phyloP scores from a whole-genome alignment of 768 basidiomycete genomes.

The Butyriboletus loyo region DNA sequence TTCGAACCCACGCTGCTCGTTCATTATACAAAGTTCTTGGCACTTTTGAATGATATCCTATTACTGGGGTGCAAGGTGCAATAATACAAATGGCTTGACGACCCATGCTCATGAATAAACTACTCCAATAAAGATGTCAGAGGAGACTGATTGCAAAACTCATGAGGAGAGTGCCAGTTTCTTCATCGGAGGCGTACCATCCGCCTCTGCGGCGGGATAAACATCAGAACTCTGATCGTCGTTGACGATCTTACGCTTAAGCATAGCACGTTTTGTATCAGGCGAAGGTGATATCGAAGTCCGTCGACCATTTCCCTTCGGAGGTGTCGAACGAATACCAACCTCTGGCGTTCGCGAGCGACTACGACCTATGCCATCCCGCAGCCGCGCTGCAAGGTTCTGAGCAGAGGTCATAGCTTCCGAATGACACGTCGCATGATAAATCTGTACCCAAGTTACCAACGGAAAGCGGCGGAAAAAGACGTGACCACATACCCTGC shows the following conservation, averaged over 20 bases:
- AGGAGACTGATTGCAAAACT: conserved; percentile 11
- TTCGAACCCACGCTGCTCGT: neutral
- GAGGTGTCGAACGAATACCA: conserved; percentile 37
- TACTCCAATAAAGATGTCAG: conserved; percentile 32
- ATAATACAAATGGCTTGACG: conserved; percentile 27
- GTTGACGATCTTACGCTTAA: conserved; percentile 75
- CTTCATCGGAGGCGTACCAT: conserved; percentile 64
- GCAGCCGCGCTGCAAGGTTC: conserved; percentile 64
- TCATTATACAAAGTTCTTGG: neutral
- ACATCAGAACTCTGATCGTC: conserved; percentile 38
- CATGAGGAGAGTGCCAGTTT: conserved; percentile 51
- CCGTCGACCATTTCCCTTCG: conserved; percentile 28
- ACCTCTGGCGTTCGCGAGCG: conserved; percentile 76
- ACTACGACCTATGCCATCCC: conserved; percentile 60
- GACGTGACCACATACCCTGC: conserved; percentile 54
- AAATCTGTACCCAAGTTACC: conserved; percentile 55
- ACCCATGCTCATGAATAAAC: conserved; percentile 29
- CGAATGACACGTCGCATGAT: conserved; percentile 92
- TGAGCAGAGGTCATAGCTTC: conserved; percentile 67
- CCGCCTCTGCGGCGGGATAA: conserved; percentile 34
- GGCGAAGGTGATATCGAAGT: conserved; percentile 50
- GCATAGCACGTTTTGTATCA: conserved; percentile 51
- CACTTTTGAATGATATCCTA: conserved; percentile 6
- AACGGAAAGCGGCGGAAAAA: neutral
- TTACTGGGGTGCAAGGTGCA: conserved; percentile 17